Base-by-base conservation (phyloP, 2,329 filamentous ascomycete genomes). In the Colletotrichum eleusines region DNA sequence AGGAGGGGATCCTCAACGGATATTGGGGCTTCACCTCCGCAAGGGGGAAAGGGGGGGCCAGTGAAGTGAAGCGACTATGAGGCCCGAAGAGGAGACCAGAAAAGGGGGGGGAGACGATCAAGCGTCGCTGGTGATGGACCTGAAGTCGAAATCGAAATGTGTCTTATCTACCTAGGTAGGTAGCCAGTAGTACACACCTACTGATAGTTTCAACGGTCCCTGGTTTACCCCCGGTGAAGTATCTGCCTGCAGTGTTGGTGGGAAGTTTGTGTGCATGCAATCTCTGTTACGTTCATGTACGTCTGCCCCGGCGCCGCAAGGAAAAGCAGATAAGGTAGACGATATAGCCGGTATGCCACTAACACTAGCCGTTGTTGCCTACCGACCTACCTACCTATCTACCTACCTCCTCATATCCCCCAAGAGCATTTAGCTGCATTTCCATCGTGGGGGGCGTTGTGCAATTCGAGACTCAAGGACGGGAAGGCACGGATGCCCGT, bases 1-100 rank as follows among this genome's bases (percentile, higher is more conserved):
- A 42, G 60, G 48, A 42, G 40, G 63, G 48, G 28, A 50, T 35
- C 63, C 67, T 69, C 67, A 28, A 60, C 63, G 55, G 67, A 69
- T 42, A 69, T 69, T 69, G 64, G 63, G 50, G 67, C 65, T 67
- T 62, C 28, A 38, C 44, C 46, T 66, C 44, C 14, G 53, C 60
- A 57, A 44, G 64, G 55, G 48, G 33, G 35, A 40, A 18, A 33
- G 33, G 62, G 48, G 38, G 46, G 18, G 50, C 26, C 18, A 46
- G n/a, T n/a, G 14, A 48, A 33, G 33, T 26, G 31, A 28, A 61
- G 33, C 9, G 44, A 38, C n/a, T 31, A 61, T 51, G 31, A 50
- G 23, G 5, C n/a, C 12, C 28, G n/a, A 28, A 28, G 62, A 66
- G 67, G 55, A 61, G 67, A 55, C 60, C 54, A 53, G 66, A 53